A percentile compares a stretch with the other conserved stretches of the same genome.
These are phyloP conservation scores for Penicillium sp. DNA, from an alignment of 2,329 filamentous ascomycete genomes.

Conservation along the genomic window DNA sequence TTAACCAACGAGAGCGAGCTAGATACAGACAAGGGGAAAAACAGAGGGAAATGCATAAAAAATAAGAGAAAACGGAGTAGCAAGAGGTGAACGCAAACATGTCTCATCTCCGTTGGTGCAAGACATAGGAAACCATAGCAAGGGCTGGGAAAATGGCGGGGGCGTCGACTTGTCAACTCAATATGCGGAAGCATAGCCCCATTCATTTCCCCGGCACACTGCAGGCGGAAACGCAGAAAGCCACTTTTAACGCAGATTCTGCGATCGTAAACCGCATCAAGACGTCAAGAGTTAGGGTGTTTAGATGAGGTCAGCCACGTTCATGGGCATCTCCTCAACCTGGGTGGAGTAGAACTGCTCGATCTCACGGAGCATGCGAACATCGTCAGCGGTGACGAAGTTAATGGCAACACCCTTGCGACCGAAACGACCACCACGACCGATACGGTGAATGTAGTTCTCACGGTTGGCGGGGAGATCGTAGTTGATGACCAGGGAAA, in stretches of 20 bases:
- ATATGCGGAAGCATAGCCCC: slow-evolving; percentile 12
- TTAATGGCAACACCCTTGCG: slow-evolving; percentile 99
- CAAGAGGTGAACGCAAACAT: slow-evolving; percentile 37
- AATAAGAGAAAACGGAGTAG: slow-evolving; percentile 35
- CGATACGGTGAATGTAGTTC: slow-evolving; percentile 99
- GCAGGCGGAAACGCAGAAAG: slow-evolving; percentile 39
- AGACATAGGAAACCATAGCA: slow-evolving; percentile 42
- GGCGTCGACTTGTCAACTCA: slow-evolving; percentile 13
- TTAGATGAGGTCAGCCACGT: slow-evolving; percentile 63
- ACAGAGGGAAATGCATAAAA: slow-evolving; percentile 33
- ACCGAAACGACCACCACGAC: slow-evolving; percentile 90
- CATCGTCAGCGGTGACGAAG: slow-evolving; percentile 97
- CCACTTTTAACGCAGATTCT: slow-evolving; percentile 43
- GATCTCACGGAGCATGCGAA: slow-evolving; percentile 94
- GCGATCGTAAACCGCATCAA: slow-evolving; percentile 41
- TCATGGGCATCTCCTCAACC: slow-evolving; percentile 99
- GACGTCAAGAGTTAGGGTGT: slow-evolving; percentile 34
- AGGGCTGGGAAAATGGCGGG: slow-evolving; percentile 6
- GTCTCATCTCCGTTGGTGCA: slow-evolving; percentile 40
- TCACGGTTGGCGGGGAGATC: slow-evolving; percentile 97
- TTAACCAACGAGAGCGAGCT: slow-evolving; percentile 41
- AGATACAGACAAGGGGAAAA: slow-evolving; percentile 36
- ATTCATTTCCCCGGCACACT: slow-evolving; percentile 17
- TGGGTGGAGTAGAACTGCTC: slow-evolving; percentile 96
- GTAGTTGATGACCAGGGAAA: slow-evolving; percentile 98